These are phyloP conservation scores for Eucalyptus regnans DNA, from an alignment of 345 rosid species.

Conservation along the genomic window DNA sequence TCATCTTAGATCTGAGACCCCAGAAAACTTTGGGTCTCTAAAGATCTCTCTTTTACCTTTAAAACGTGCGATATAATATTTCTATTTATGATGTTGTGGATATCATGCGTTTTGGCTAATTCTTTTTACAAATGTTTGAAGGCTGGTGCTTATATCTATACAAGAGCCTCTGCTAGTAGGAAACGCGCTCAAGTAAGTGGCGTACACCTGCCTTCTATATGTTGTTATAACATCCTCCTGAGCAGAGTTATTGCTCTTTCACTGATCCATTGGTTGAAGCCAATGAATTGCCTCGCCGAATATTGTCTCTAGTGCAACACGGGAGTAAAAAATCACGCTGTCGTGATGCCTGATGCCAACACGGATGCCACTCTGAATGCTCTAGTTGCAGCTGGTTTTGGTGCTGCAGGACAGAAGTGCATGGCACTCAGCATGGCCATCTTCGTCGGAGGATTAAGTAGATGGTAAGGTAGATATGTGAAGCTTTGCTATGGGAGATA, in stretches of 20 bases:
- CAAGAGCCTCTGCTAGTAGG: conserved; percentile 25
- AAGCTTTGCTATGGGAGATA: not conserved
- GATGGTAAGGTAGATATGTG: conserved; percentile 21
- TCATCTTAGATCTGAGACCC: not conserved
- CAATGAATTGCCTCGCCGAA: conserved; percentile 2
- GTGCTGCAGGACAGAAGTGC: conserved; percentile 58
- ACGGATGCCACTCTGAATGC: conserved; percentile 44
- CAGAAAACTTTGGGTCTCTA: not conserved
- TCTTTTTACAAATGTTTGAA: not conserved
- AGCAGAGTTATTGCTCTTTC: not conserved
- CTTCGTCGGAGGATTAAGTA: conserved; percentile 41
- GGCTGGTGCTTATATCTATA: conserved; percentile 20
- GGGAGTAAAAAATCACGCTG: conserved; percentile 41
- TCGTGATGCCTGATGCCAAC: conserved; percentile 65
- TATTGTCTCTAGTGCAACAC: conserved; percentile 24
- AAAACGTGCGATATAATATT: not conserved
- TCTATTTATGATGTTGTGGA: not conserved
- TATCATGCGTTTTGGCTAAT: not conserved
- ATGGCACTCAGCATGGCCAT: conserved; percentile 29
- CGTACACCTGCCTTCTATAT: not conserved
- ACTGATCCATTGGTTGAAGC: not conserved
- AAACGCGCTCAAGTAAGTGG: conserved; percentile 25
- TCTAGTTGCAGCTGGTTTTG: conserved; percentile 48
- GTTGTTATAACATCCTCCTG: not conserved
- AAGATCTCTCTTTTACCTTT: not conserved